Base-by-base conservation (phyloP, 208 protist genomes). In the Trypanosoma grayi region DNA sequence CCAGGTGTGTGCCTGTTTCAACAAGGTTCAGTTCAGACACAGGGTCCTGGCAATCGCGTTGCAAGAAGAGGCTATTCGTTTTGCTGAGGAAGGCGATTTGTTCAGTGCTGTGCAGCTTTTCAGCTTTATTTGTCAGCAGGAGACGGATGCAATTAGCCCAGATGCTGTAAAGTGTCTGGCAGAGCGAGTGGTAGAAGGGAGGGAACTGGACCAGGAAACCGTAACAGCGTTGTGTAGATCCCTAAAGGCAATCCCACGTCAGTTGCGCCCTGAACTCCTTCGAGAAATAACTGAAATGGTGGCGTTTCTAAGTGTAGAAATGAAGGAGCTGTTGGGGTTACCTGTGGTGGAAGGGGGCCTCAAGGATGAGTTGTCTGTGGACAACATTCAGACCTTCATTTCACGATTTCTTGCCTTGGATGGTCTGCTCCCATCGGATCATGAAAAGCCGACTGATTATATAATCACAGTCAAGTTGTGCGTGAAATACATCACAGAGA, bases 71-170 rank as follows among this genome's bases (percentile, higher is more conserved):
- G 80, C 79, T 8, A 75, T 77, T 60, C 70, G 83, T 22, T 66
- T 90, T 34, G 85, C 83, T 9, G 83, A 90, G 59, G 66, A 79
- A 18, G 73, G 73, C 16, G 83, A 92, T 65, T 52, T 77, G 9
- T 87, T 83, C 53, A 84, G 68, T 30, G 69, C 73, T 1, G 67
- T 90, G 20, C 78, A 92, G 57, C 55, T 81, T 11, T 78, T 94
- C 40, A 65, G 47, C 30, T 92, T 91, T 51, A 56, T 92, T 11
- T 72, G 62, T 27, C 74, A 80, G 13, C 85, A 91, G 39, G 75
- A 85, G n/a, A 58, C 60, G 25, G 48, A 73, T 54, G 55, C 65
- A 33, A 73, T 90, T 41, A 74, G 61, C 53, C 48, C 66, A 9
- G 82, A 88, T 57, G 70, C 50, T 34, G 69, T 92, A 9, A 74